Evolutionary conservation across 179 eudicot genomes (phyloP).

Genomic region (Camellia oleifera): DNA sequence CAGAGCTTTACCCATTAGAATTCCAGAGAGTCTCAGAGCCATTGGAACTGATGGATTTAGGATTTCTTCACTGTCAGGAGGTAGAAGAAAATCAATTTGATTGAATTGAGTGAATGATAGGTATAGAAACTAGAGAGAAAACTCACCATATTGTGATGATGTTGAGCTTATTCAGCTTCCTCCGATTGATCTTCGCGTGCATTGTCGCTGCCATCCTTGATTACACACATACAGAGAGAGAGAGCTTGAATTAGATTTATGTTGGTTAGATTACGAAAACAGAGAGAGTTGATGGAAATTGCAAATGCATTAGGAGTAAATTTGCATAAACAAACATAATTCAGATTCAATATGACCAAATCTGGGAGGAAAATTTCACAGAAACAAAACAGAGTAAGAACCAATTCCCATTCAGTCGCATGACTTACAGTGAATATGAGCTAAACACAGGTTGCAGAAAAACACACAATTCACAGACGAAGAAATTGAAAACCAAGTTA

Average conservation of each 20-base stretch:
- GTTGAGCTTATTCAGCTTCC: conserved; percentile 74
- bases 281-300: background rate
- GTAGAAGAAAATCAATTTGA: background rate
- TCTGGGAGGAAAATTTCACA: no score
- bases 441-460: no score
- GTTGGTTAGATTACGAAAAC: background rate
- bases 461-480: no score
- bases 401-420: no score
- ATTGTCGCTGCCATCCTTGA: conserved; percentile 96
- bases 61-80: conserved; percentile 69
- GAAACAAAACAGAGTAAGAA: no score
- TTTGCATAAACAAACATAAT: background rate
- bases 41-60: conserved; percentile 89
- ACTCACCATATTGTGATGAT: conserved; percentile 74
- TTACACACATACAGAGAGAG: background rate
- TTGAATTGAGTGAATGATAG: conserved; percentile 2
- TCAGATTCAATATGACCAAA: no score
- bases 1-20: conserved; percentile 71
- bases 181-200: conserved; percentile 73
- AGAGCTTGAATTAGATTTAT: background rate
- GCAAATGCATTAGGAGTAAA: background rate
- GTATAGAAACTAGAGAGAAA: background rate
- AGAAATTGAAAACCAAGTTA: no score
- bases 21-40: conserved; percentile 95
- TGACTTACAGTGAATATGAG: no score